Evolutionary conservation across 73 alveolate genomes (phyloP).

Genomic region (Paramecium octaurelia): DNA sequence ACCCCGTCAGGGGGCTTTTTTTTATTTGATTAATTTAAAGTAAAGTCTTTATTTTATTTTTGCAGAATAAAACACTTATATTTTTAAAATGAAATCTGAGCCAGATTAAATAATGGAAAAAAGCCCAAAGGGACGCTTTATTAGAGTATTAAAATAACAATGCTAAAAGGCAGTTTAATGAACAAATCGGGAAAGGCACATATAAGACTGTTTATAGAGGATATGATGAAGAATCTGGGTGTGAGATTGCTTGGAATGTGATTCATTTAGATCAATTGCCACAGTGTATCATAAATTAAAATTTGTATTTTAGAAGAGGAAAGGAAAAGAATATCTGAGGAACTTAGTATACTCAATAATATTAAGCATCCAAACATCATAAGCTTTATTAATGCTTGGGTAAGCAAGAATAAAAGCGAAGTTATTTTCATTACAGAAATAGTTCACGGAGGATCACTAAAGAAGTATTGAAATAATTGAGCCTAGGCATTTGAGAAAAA

Average conservation of each 20-base stretch:
- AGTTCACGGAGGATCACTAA: constrained; percentile 92
- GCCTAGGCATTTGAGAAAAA: constrained; percentile 75
- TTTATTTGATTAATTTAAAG: not conserved
- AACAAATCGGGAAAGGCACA: constrained; percentile 93
- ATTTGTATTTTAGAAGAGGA: constrained; percentile 59
- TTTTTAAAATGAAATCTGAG: constrained; percentile 5
- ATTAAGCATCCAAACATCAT: constrained; percentile 94
- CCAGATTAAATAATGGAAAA: constrained; percentile 81
- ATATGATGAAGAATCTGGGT: constrained; percentile 93
- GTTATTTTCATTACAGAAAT: constrained; percentile 96
- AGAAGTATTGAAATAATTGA: constrained; percentile 33
- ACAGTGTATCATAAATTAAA: not conserved
- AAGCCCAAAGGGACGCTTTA: constrained; percentile 95
- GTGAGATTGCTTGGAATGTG: constrained; percentile 98
- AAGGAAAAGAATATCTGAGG: constrained; percentile 85
- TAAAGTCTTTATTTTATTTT: not conserved
- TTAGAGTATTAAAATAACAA: constrained; percentile 58
- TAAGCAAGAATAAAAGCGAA: constrained; percentile 84
- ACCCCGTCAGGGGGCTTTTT: constrained; percentile 95
- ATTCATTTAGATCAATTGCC: constrained; percentile 84
- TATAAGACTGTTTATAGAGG: constrained; percentile 95
- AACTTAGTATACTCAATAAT: constrained; percentile 81
- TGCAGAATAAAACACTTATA: not conserved
- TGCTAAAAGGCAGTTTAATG: constrained; percentile 72
- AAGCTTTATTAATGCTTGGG: constrained; percentile 91